Evolutionary conservation across 1,284 basidiomycete species (phyloP).

Genomic region (Ustilago nuda): DNA sequence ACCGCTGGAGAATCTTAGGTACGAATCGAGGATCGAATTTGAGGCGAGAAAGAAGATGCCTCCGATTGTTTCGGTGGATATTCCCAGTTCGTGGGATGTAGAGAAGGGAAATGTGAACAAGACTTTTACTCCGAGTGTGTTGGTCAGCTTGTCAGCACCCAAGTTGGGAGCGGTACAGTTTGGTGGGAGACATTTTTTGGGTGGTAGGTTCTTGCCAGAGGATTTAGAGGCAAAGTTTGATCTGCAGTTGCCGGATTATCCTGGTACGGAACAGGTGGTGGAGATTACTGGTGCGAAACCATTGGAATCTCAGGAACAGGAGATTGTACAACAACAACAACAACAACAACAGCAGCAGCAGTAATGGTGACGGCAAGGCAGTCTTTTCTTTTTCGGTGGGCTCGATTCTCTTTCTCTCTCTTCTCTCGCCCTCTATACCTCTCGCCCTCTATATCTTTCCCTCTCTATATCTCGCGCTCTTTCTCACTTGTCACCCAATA

Average conservation of each 20-base stretch:
- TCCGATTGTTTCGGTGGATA: conserved; percentile 77
- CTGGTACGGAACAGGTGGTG: conserved; percentile 60
- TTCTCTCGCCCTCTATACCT: neutral
- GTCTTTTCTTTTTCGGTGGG: neutral
- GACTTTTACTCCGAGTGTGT: conserved; percentile 79
- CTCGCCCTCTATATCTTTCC: neutral
- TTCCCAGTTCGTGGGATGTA: conserved; percentile 96
- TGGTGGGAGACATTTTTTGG: conserved; percentile 84
- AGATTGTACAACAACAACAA: conserved; percentile 5
- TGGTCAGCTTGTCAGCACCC: conserved; percentile 92
- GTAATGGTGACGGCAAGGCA: neutral
- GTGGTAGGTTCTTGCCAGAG: conserved; percentile 87
- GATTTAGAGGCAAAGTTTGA: conserved; percentile 52
- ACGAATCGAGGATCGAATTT: conserved; percentile 62
- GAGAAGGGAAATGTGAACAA: conserved; percentile 75
- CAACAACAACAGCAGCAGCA: neutral
- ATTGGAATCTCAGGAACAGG: conserved; percentile 28
- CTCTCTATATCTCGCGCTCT: neutral
- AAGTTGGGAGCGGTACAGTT: conserved; percentile 86
- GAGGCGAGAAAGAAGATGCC: conserved; percentile 53
- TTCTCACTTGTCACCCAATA: neutral
- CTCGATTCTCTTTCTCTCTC: neutral
- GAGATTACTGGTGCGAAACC: conserved; percentile 61
- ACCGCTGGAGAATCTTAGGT: conserved; percentile 77
- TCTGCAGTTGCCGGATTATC: conserved; percentile 58